Evolutionary conservation across 1,139 yeast species (phyloP), one percentile per base, ranked within the genome.

Genomic region (Candida dubliniensis): DNA sequence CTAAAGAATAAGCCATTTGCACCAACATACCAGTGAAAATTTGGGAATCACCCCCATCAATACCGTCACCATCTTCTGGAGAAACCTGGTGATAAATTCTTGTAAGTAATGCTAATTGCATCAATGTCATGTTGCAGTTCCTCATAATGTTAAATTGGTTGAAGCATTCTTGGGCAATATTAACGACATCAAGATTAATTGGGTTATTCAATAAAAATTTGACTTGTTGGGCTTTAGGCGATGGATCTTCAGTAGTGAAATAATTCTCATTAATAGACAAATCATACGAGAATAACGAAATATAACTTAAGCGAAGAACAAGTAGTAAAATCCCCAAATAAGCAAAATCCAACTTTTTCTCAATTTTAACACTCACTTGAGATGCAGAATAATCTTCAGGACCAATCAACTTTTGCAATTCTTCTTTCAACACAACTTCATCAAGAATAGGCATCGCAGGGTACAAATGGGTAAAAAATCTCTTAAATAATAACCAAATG

Each of bases 61-160:
- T 65, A 8, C 63, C 65, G 40, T 70, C 72, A 12, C 82, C 79
- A 51, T 76, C 80, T 53, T 77, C 82, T 1, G 81, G 81, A 0
- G 81, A 69, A 48, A 60, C 54, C 40, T 58, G 55, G 38, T 67
- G 70, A 55, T 77, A 77, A 13, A 65, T 48, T 46, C 79, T 59
- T 34, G 64, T 50, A 35, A 69, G 51, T 11, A 75, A 50, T 0
- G 75, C 64, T 42, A 80, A 73, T 53, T 81, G 85, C 43, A 81
- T 64, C 6, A 80, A 71, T 0, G 72, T 65, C 41, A 81, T 52
- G 31, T 77, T 74, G 14, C 76, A 68, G 23, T 56, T 56, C 39
- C 69, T 57, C 54, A 67, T 54, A 14, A 71, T 50, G 42, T 71
- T 64, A 49, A 73, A 73, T 46, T 68, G 71, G 38, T 63, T 61